Evolutionary conservation across 306 rosid genomes (phyloP).

Genomic region (Malus orientalis): DNA sequence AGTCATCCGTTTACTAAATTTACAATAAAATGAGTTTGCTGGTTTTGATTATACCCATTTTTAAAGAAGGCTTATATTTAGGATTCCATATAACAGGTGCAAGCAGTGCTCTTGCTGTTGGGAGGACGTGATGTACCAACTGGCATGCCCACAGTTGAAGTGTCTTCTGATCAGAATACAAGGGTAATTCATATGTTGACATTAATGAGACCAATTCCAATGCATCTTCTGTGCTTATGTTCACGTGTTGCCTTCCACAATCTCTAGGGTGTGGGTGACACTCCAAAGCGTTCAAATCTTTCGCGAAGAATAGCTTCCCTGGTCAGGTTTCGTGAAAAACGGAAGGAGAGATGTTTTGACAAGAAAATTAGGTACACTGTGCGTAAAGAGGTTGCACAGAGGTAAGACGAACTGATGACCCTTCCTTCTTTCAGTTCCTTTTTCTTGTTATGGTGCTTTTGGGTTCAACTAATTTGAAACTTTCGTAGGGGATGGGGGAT

Average conservation of each 20-base stretch:
- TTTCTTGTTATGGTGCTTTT: not conserved
- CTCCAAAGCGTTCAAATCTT: constrained; percentile 64
- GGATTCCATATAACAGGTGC: constrained; percentile 53
- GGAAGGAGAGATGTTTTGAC: constrained; percentile 96
- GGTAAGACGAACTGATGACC: constrained; percentile 37
- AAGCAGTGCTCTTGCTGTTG: constrained; percentile 83
- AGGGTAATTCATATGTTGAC: constrained; percentile 44
- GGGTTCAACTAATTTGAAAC: not conserved
- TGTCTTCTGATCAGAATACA: constrained; percentile 46
- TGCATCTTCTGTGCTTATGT: constrained; percentile 27
- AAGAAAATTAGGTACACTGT: constrained; percentile 92
- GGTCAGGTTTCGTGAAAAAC: constrained; percentile 91
- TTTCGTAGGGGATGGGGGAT: not conserved
- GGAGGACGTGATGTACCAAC: constrained; percentile 67
- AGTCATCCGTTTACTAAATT: not conserved
- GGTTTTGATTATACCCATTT: constrained; percentile 1
- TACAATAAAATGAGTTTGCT: constrained; percentile 1
- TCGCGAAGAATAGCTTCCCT: constrained; percentile 93
- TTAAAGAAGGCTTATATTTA: not conserved
- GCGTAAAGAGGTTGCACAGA: constrained; percentile 95
- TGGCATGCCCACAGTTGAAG: constrained; percentile 48
- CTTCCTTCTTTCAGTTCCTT: not conserved
- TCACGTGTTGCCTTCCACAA: constrained; percentile 20
- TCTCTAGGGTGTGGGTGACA: constrained; percentile 52
- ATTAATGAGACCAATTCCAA: constrained; percentile 15